Percentiles rank a stretch among this genome's conserved stretches.
Evolutionary conservation across 768 basidiomycete species (phyloP).

Genomic region (Mycena crocata): DNA sequence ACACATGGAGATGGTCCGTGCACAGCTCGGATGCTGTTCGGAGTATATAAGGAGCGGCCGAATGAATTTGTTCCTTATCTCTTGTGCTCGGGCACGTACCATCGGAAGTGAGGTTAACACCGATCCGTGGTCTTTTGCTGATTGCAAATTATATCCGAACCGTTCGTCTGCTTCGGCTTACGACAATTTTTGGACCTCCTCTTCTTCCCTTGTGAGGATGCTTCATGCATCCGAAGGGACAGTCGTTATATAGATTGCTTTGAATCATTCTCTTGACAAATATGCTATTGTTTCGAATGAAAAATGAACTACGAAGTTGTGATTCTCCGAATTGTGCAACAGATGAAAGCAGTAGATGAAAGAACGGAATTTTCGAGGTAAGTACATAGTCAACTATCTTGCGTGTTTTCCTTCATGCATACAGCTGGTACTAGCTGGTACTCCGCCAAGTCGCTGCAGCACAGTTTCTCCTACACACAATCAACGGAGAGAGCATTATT

Average conservation of each 20-base stretch:
- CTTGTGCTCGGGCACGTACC: conserved; percentile 97
- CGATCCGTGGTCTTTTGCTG: conserved; percentile 96
- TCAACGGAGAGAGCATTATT: no score
- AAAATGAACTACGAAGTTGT: no score
- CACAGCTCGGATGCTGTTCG: neutral
- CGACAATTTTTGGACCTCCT: conserved; percentile 90
- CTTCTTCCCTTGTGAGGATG: conserved; percentile 44
- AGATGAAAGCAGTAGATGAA: no score
- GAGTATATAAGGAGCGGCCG: conserved; percentile 16
- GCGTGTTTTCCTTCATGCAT: no score
- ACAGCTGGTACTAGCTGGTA: no score
- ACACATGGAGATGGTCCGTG: conserved; percentile 23
- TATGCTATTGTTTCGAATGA: no score
- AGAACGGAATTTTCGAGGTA: no score
- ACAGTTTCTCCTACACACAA: no score
- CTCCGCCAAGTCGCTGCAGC: no score
- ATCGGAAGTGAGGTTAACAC: conserved; percentile 96
- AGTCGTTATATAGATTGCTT: neutral
- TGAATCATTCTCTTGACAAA: no score
- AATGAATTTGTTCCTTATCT: conserved; percentile 59
- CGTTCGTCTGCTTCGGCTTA: conserved; percentile 90
- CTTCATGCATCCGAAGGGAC: conserved; percentile 20
- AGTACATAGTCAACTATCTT: no score
- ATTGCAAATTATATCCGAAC: conserved; percentile 99
- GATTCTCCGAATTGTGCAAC: no score